Base-by-base conservation (phyloP, 129 eudicot genomes). In the Apium graveolens region DNA sequence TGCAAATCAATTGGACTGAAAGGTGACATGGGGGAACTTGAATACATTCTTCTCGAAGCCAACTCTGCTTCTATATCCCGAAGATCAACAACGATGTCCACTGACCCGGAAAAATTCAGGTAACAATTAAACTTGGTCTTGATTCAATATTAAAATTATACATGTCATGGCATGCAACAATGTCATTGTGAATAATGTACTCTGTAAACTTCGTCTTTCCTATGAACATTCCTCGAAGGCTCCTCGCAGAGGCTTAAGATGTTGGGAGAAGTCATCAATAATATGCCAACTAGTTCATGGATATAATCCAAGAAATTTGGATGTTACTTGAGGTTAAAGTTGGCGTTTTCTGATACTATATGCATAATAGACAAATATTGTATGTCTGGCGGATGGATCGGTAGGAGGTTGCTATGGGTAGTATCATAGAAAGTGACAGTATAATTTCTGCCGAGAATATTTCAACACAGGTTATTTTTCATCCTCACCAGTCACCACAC, bases 11-110 rank as follows among this genome's bases (percentile, higher is more conserved):
- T 95, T 35, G 98, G 98, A 11, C 82, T 68, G 74, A 89, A 95
- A 69, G 98, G 98, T 3, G 97, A 95, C 32, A 86, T 78, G 57
- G 98, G 96, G 11, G 97, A 95, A 73, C 91, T 95, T 29, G 98
- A 95, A 51, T 95, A 95, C 79, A 82, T 95, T 83, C 90, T 95
- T 24, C 89, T 95, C 46, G 91, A 91, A 85, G 90, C 97, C 32
- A 86, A 84, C 37, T 77, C 92, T 35, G 17, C 17, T 73, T 77
- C 89, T 49, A 14, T 80, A 43, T 76, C 81, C 0, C 71, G 80
- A 11, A 60, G 82, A 45, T 81, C 90, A 62, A 78, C 63, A 38
- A 38, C 84, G 39, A 76, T 83, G 20, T 82, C 92, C 13, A 72
- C 76, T 32, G 82, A 88, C 79, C 93, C 98, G 66, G 34, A 84